Evolutionary conservation across 2,329 filamentous ascomycete genomes (phyloP), one percentile per base, ranked within the genome.

Genomic region (Acrocalymma vagum): DNA sequence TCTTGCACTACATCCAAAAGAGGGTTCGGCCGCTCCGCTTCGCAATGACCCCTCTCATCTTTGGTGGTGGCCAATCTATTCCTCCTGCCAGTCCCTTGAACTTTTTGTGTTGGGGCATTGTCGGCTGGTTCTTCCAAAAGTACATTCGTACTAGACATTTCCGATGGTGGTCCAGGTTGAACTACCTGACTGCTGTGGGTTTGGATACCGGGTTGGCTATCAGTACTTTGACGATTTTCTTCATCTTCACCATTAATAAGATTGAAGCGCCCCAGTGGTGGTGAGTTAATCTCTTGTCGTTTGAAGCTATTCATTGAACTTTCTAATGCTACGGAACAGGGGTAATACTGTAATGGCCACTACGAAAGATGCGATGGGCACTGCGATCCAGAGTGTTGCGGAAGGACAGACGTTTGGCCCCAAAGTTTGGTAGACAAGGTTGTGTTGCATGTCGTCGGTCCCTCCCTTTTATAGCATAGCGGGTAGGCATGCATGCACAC

Each of bases 31-130:
- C 74, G 1, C 54, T 75, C 27, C 73, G 72, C 40, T 79, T 76
- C 63, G 72, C 84, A 35, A 85, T 85, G 72, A 78, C 82, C 4
- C 83, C 83, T 2, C 70, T 86, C 45, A 82, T 86, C 53, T 84
- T 85, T 58, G 83, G 82, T 42, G 81, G 82, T 15, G 76, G 79
- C 6, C 78, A 76, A 1, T 50, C 71, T 22, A 84, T 86, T 53
- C 83, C 82, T 3, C 83, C 83, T 9, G 58, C 58, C 5, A 56
- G 40, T 20, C 55, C 55, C 10, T 38, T 62, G n/a, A 60, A 53
- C 38, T 62, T 60, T 37, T 32, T 58, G 27, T 40, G 51, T 14
- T 64, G 58, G 59, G 48, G 39, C 10, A 37, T 55, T 15, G 55
- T 64, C 9, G 58, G 58, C 11, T 53, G 49, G 27, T 18, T 63